Evolutionary conservation across 306 rosid genomes (phyloP).

Genomic region (Echinosophora koreensis): DNA sequence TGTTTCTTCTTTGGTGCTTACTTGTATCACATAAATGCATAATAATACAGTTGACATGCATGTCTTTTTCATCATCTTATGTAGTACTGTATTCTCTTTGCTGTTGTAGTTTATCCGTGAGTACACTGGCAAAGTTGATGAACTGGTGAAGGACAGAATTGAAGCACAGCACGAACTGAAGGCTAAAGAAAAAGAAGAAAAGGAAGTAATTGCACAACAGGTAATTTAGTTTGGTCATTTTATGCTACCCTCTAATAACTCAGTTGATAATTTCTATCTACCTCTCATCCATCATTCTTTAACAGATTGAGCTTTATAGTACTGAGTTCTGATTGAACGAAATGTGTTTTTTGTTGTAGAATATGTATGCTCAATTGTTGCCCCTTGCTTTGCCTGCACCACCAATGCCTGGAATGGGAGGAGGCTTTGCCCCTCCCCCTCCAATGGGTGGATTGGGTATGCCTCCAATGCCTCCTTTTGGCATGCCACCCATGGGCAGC

Average conservation of each 20-base stretch:
- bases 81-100: slow-evolving; percentile 34
- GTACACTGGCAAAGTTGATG: slow-evolving; percentile 96
- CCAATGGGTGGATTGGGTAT: slow-evolving; percentile 96
- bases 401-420: slow-evolving; percentile 84
- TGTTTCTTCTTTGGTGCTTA: too few relatives aligned
- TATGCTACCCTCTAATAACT: background rate
- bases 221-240: slow-evolving; percentile 54
- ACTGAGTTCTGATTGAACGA: slow-evolving; percentile 1
- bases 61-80: slow-evolving; percentile 40
- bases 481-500: slow-evolving; percentile 99
- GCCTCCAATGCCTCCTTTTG: slow-evolving; percentile 99
- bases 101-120: slow-evolving; percentile 87
- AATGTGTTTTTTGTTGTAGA: slow-evolving; percentile 65
- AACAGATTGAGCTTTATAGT: slow-evolving; percentile 28
- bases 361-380: slow-evolving; percentile 96
- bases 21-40: background rate
- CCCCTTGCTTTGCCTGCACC: slow-evolving; percentile 99
- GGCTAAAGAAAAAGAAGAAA: slow-evolving; percentile 87
- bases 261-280: slow-evolving; percentile 23
- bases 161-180: slow-evolving; percentile 79
- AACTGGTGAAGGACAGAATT: slow-evolving; percentile 85
- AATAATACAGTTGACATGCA: slow-evolving; percentile 9
- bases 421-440: slow-evolving; percentile 78
- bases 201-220: slow-evolving; percentile 93
- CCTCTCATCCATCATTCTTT: slow-evolving; percentile 7